phyloP scores from a whole-genome alignment of 192 early-diverging fungal genomes.

The Coemansia sp. region DNA sequence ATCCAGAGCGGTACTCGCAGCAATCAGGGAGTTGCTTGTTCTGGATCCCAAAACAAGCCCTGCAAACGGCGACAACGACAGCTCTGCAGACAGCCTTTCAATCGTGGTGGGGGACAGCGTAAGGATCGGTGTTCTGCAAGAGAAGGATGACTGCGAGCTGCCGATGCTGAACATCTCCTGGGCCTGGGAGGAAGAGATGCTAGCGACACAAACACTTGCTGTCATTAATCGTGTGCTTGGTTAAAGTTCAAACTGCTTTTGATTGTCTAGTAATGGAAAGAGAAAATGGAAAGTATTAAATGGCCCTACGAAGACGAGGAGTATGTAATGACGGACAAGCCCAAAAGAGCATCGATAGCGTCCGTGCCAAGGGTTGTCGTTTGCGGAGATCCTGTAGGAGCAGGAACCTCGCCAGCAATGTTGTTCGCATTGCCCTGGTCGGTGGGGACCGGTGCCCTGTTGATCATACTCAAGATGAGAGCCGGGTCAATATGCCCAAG shows the following conservation, averaged over 20 bases:
- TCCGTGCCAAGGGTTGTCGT: conserved; percentile 43
- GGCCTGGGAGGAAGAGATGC: conserved; percentile 67
- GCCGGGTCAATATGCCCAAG: conserved; percentile 21
- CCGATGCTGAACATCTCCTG: conserved; percentile 57
- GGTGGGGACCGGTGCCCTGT: conserved; percentile 22
- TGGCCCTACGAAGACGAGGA: conserved; percentile 7
- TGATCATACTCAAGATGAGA: conserved; percentile 27
- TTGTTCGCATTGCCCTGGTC: conserved; percentile 9
- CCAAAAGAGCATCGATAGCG: conserved; percentile 40
- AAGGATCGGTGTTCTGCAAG: conserved; percentile 10
- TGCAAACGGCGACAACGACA: neutral
- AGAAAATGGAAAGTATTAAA: neutral
- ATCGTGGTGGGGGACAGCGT: conserved; percentile 20
- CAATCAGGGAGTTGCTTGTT: conserved; percentile 26
- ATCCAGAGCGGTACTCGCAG: conserved; percentile 12
- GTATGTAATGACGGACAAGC: conserved; percentile 32
- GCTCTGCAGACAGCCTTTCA: neutral
- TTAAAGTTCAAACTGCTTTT: neutral
- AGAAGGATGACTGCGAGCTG: conserved; percentile 11
- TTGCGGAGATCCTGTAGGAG: conserved; percentile 16
- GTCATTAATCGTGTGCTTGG: conserved; percentile 52
- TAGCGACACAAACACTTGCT: conserved; percentile 62
- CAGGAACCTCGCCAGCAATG: conserved; percentile 9
- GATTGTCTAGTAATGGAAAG: neutral
- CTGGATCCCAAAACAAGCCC: conserved; percentile 16